Conservation (phyloP, 352 stramenopile species). For the Globisporangium megalacanthum region DNA sequence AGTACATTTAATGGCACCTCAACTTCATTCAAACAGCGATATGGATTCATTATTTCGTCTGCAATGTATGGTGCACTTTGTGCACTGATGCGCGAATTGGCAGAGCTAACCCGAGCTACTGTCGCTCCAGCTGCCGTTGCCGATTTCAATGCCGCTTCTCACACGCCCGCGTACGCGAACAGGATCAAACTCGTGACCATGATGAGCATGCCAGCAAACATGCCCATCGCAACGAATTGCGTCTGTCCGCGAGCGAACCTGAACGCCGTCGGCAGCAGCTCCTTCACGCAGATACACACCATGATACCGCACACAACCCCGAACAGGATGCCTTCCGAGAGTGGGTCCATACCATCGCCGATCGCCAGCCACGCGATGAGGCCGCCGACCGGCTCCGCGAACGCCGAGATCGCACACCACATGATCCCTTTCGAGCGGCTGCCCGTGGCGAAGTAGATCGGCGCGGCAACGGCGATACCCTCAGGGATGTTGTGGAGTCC, state of each 20-base stretch:
- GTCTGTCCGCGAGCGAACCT: slow-evolving; percentile 85
- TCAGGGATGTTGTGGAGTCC: slow-evolving; percentile 97
- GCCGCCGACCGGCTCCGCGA: slow-evolving; percentile 89
- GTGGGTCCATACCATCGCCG: slow-evolving; percentile 56
- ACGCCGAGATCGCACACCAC: slow-evolving; percentile 87
- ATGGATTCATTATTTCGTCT: too few relatives aligned
- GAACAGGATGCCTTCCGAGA: slow-evolving; percentile 87
- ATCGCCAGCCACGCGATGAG: slow-evolving; percentile 87
- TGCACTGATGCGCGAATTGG: too few relatives aligned
- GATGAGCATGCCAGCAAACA: slow-evolving; percentile 81
- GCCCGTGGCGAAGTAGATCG: slow-evolving; percentile 96
- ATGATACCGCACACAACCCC: slow-evolving; percentile 93
- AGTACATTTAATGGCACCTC: too few relatives aligned
- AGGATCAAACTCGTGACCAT: slow-evolving; percentile 87
- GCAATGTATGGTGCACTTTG: too few relatives aligned
- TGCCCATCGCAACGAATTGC: slow-evolving; percentile 76
- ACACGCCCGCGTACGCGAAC: slow-evolving; percentile 74
- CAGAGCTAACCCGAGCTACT: too few relatives aligned
- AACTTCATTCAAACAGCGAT: too few relatives aligned
- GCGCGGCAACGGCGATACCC: slow-evolving; percentile 92
- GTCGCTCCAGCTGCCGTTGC: too few relatives aligned
- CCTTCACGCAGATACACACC: slow-evolving; percentile 88
- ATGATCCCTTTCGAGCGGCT: slow-evolving; percentile 93
- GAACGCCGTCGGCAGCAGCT: slow-evolving; percentile 91
- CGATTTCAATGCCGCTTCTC: too few relatives aligned